These are phyloP conservation scores for Amaranthus hypochondriacus DNA, from an alignment of 148 eudicot species.

Conservation along the genomic window DNA sequence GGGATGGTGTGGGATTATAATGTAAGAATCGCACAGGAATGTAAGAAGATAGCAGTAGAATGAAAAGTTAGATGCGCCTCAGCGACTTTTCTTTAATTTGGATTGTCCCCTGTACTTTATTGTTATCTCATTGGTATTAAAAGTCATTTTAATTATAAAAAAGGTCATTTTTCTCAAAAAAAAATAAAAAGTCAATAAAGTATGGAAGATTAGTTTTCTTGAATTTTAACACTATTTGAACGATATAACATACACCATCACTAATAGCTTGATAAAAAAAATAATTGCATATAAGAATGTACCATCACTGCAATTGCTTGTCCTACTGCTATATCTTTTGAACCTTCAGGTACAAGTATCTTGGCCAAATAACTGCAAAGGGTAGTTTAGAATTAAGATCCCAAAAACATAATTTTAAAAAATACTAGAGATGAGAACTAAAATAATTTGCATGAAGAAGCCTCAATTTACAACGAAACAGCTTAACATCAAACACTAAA, in stretches of 20 bases:
- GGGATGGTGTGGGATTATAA: too few species aligned
- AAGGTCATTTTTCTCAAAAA: too few species aligned
- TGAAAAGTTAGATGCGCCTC: too few species aligned
- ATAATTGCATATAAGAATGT: constrained; percentile 10
- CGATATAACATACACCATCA: not conserved
- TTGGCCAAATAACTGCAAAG: constrained; percentile 76
- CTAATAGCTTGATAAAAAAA: not conserved
- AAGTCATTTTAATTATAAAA: too few species aligned
- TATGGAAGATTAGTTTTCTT: too few species aligned
- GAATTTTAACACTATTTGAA: not conserved
- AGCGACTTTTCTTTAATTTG: too few species aligned
- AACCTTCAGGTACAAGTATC: constrained; percentile 83
- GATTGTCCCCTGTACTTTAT: too few species aligned
- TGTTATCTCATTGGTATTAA: too few species aligned
- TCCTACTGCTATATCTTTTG: constrained; percentile 95
- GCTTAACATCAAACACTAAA: not conserved
- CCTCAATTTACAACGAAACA: not conserved
- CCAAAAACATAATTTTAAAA: not conserved
- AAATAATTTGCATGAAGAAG: not conserved
- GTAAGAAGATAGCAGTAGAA: too few species aligned
- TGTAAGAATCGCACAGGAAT: too few species aligned
- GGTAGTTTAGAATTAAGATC: constrained; percentile 14
- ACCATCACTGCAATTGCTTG: constrained; percentile 90
- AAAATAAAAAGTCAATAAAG: too few species aligned
- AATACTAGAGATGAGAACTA: not conserved